Percentiles rank a stretch among this genome's conserved stretches.
Evolutionary conservation across 129 eudicot genomes (phyloP).

Genomic region (Solidago caesia): DNA sequence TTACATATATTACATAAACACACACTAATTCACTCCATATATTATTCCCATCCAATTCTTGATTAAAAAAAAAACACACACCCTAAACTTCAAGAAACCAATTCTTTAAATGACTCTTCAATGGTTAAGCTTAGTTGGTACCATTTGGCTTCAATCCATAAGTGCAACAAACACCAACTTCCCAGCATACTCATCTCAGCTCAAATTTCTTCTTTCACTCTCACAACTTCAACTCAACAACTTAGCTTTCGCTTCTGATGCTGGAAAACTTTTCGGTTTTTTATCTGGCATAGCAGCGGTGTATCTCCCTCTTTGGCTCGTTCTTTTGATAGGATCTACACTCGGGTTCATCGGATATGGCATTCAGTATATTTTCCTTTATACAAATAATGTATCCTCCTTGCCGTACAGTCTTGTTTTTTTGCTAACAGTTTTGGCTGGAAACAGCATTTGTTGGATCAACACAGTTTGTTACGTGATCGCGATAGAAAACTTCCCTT

Average conservation of each 20-base stretch:
- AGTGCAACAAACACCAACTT: slow-evolving; percentile 84
- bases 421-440: slow-evolving; percentile 62
- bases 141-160: slow-evolving; percentile 80
- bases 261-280: slow-evolving; percentile 82
- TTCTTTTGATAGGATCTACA: slow-evolving; percentile 60
- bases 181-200: slow-evolving; percentile 86
- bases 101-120: slow-evolving; percentile 47
- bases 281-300: slow-evolving; percentile 67
- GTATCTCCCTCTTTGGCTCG: slow-evolving; percentile 76
- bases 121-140: slow-evolving; percentile 78
- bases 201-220: slow-evolving; percentile 64
- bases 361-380: slow-evolving; percentile 55
- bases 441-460: slow-evolving; percentile 91
- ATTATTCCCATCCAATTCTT: slow-evolving; percentile 2
- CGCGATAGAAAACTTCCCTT: slow-evolving; percentile 66
- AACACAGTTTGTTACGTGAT: slow-evolving; percentile 78
- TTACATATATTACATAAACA: background rate
- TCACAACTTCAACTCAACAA: slow-evolving; percentile 88
- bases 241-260: slow-evolving; percentile 89
- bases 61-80: background rate
- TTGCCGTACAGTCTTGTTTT: slow-evolving; percentile 58
- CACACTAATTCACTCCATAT: slow-evolving; percentile 7
- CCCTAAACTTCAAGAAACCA: slow-evolving; percentile 13
- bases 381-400: slow-evolving; percentile 36
- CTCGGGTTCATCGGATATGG: slow-evolving; percentile 79